Conservation (phyloP, 2,329 filamentous ascomycete genomes). For the Herpotrichia juniperi region DNA sequence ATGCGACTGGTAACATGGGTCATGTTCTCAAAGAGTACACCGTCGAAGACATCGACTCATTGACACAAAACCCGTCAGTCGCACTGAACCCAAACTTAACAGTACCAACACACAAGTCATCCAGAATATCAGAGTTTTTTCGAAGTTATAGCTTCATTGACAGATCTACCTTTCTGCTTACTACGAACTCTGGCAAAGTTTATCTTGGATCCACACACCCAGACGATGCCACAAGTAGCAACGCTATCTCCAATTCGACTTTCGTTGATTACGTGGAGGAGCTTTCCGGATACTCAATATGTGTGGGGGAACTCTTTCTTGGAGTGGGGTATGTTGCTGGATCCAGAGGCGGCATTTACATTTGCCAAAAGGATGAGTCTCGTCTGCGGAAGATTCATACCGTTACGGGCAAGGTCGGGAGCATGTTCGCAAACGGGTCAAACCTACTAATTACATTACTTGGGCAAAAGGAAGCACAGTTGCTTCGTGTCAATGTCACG, state of each 20-base stretch:
- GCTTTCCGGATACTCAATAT: conserved; percentile 56
- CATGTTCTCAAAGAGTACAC: conserved; percentile 23
- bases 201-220: conserved; percentile 46
- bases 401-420: conserved; percentile 48
- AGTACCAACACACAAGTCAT: conserved; percentile 17
- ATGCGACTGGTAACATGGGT: neutral
- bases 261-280: conserved; percentile 42
- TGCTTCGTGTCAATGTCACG: conserved; percentile 28
- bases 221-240: neutral
- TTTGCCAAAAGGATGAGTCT: conserved; percentile 32
- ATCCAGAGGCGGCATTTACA: conserved; percentile 50
- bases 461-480: conserved; percentile 39
- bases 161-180: conserved; percentile 60
- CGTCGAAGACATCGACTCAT: conserved; percentile 29
- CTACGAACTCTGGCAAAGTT: conserved; percentile 64
- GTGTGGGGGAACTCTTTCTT: conserved; percentile 44
- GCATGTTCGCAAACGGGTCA: conserved; percentile 38
- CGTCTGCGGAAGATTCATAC: conserved; percentile 30
- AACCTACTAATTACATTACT: conserved; percentile 46
- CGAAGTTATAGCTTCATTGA: conserved; percentile 69
- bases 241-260: conserved; percentile 23
- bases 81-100: neutral
- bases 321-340: conserved; percentile 55
- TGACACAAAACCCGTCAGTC: conserved; percentile 7
- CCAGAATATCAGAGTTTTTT: conserved; percentile 50